Conservation (phyloP, 495 filamentous ascomycete genomes). For the Neurospora tetraspora region DNA sequence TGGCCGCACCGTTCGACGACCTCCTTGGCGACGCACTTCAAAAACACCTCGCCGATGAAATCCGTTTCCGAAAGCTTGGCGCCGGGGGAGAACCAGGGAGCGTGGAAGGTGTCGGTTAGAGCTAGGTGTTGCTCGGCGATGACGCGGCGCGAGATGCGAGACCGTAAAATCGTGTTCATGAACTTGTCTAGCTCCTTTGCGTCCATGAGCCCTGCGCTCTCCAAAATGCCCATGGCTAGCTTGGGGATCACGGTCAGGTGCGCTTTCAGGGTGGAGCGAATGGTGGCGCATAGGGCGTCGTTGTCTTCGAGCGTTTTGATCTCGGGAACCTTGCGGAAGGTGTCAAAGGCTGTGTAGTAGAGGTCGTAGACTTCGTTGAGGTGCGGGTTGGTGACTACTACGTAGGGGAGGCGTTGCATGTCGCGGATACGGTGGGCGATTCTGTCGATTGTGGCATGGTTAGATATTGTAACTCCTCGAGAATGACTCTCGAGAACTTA, state of each 20-base stretch:
- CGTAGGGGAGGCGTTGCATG: constrained; percentile 93
- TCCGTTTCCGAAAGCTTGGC: constrained; percentile 66
- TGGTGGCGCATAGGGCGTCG: constrained; percentile 72
- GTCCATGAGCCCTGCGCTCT: constrained; percentile 71
- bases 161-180: constrained; percentile 88
- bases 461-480: not conserved
- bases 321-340: constrained; percentile 70
- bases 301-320: constrained; percentile 85
- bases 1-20: constrained; percentile 76
- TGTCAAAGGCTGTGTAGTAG: constrained; percentile 93
- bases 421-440: constrained; percentile 90
- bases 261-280: constrained; percentile 69
- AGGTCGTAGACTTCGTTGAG: constrained; percentile 92
- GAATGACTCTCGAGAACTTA: constrained; percentile 18
- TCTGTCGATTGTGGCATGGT: constrained; percentile 27
- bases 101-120: constrained; percentile 92
- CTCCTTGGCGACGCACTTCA: constrained; percentile 86
- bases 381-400: constrained; percentile 90
- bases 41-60: constrained; percentile 90
- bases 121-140: constrained; percentile 97
- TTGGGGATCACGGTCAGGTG: constrained; percentile 91
- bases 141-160: constrained; percentile 86
- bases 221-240: constrained; percentile 85
- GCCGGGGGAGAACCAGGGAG: constrained; percentile 82
- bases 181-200: constrained; percentile 77